Base-by-base conservation (phyloP, 306 rosid species). In the Ormosia emarginata region DNA sequence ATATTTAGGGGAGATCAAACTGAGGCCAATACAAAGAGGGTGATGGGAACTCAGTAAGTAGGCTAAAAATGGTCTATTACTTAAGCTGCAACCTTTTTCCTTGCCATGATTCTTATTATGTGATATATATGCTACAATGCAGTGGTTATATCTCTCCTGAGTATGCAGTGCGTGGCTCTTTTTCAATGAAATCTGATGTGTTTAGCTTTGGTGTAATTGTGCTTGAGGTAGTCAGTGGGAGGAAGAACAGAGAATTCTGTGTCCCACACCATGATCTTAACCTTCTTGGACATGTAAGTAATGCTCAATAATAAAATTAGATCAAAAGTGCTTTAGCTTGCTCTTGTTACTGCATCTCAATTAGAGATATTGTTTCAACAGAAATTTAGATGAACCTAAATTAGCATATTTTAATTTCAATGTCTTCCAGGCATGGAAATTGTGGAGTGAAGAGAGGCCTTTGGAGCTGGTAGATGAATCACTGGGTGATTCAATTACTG, bases 131-230 rank as follows among this genome's bases (percentile, higher is more conserved):
- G 39, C 39, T 36, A 36, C 39, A 36, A 36, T 36, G 39, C 4
- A 81, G 80, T 40, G 75, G 85, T 24, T 81, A 72, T 53, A 72
- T 81, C 64, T 43, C 84, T 63, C 84, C 74, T 2, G 79, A 81
- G 3, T 77, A 77, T 50, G 41, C 30, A 5, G 13, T 77, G 4
- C 41, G 4, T 7, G 55, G 81, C 1, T 8, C 13, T 15, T 77
- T 64, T 58, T 77, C 66, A 5, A 8, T 18, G 29, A 77, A 77
- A 65, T 64, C 74, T 11, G 66, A 77, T 63, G 14, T 37, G 6
- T 77, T 77, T 9, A 47, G 50, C 10, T 65, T 77, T 50, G 74
- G 81, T 4, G 65, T 77, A 3, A 64, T 77, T 4, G 12, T 79
- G 6, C 14, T 79, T 3, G 76, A 79, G 68, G 11, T 67, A 30